These are phyloP conservation scores for Neurospora hispaniola DNA, from an alignment of 495 filamentous ascomycete species.

Conservation along the genomic window DNA sequence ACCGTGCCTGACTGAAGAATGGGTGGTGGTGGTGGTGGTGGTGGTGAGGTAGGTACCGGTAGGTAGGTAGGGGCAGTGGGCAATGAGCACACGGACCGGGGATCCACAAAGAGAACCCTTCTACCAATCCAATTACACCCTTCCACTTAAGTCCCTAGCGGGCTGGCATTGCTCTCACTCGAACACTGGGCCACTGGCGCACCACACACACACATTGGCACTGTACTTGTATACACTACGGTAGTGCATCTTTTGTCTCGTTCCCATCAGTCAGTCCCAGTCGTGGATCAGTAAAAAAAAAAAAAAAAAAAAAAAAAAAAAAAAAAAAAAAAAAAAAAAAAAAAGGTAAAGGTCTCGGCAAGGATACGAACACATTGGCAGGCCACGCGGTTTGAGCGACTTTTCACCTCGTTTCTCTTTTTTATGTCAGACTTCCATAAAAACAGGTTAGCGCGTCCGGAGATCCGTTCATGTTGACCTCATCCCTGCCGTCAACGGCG, in stretches of 20 bases:
- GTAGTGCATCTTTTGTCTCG: background rate
- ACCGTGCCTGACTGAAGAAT: background rate
- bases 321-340: too few species aligned
- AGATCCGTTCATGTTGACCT: background rate
- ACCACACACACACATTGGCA: background rate
- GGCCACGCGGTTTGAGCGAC: background rate
- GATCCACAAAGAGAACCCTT: background rate
- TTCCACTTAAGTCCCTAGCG: background rate
- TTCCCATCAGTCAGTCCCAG: background rate
- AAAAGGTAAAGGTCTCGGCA: background rate
- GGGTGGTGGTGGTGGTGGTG: background rate
- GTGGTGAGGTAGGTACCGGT: background rate
- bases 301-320: background rate
- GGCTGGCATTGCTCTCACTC: background rate
- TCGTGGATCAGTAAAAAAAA: background rate
- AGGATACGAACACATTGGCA: background rate
- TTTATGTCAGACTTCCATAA: background rate
- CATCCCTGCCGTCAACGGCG: background rate
- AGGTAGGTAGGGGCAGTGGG: background rate
- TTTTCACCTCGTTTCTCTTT: background rate
- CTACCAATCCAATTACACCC: background rate
- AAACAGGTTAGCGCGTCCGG: background rate
- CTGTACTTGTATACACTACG: background rate
- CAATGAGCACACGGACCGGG: background rate
- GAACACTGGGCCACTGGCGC: background rate